Base-by-base conservation (phyloP, 2,329 filamentous ascomycete genomes). In the Beauveria australis region DNA sequence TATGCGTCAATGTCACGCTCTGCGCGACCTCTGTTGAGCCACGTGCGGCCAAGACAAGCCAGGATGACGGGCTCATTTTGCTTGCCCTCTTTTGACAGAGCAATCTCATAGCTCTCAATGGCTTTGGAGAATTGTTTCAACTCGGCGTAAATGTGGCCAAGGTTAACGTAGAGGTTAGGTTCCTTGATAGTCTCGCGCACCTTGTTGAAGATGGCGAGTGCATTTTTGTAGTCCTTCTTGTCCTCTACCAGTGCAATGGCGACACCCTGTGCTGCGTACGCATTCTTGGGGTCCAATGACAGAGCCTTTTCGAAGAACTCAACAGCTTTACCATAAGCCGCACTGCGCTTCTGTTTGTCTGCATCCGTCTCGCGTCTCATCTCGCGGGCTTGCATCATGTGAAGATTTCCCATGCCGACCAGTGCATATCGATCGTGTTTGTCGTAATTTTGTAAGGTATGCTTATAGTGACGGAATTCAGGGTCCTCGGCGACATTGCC, bases 271-370 rank as follows among this genome's bases (percentile, higher is more conserved):
- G 94, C 94, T 8, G 95, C 95, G 72, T 96, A 96, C 0, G 94
- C 93, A 67, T 97, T 99, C 76, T 89, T 92, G 0, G 92, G 87
- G 69, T 99, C 94, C n/a, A 99, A 79, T 64, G 95, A 91, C 24
- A 99, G 79, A 5, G 93, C 93, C 76, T 99, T 99, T 72, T 97
- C 94, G 68, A 97, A 99, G 75, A 99, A 99, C 71, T 99, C 95
- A 12, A 97, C 92, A 0, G 94, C 92, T 66, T 93, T 92, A 71
- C 87, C 86, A 71, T 97, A 99, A 63, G 86, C 88, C 67, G 89
- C 89, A 61, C 88, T 89, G 58, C 92, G 87, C 77, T 95, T 96
- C 68, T 96, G 89, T 75, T 91, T 96, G 63, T 99, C 93, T 62
- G 86, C 81, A 9, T 97, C 94, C 0, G 89, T 89, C 63, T 94